phyloP scores from a whole-genome alignment of 768 basidiomycete species.

The Boletus rubropictus region DNA sequence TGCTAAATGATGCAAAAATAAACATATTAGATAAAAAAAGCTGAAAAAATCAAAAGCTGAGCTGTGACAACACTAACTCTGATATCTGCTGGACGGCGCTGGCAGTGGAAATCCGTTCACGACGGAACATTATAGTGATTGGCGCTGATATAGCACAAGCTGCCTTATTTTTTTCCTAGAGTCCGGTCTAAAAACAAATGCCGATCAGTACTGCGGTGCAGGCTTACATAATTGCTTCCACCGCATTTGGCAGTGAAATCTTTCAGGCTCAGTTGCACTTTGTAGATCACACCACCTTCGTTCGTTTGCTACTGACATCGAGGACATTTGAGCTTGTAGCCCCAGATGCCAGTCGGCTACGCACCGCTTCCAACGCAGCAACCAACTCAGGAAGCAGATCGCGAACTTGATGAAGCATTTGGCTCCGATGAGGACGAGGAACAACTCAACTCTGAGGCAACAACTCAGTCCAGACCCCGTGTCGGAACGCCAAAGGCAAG shows the following conservation, averaged over 20 bases:
- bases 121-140: no score
- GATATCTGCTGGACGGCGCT: no score
- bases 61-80: no score
- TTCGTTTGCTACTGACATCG: not conserved
- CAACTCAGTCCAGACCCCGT: constrained; percentile 24
- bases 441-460: constrained; percentile 13
- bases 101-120: no score
- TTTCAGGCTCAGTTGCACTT: not conserved
- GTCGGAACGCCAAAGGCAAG: constrained; percentile 14
- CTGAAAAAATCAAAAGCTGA: no score
- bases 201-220: not conserved
- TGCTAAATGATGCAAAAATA: no score
- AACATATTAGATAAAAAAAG: no score
- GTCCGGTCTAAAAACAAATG: no score
- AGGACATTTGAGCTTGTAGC: not conserved
- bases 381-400: constrained; percentile 40
- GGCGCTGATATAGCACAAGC: no score
- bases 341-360: constrained; percentile 46
- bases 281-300: not conserved
- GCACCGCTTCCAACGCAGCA: constrained; percentile 46
- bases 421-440: constrained; percentile 49
- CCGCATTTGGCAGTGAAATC: no score
- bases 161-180: no score
- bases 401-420: constrained; percentile 77
- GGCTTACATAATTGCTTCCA: not conserved